Base-by-base conservation (phyloP, 352 stramenopile species). In the Pythium coloratum region DNA sequence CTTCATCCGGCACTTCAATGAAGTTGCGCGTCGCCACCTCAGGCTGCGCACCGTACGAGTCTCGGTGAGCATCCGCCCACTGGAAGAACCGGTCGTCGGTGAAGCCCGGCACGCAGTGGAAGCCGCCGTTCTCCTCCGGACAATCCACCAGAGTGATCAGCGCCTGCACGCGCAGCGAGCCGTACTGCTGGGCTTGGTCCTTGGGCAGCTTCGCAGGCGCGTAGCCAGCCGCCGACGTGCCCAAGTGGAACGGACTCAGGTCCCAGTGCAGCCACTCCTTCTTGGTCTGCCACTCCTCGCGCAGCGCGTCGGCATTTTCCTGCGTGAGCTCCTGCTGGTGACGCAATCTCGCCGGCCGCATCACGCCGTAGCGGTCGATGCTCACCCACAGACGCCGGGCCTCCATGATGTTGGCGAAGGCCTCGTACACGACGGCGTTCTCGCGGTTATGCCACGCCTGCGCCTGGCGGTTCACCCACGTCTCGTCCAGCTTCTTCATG, bases 241-340 rank as follows among this genome's bases (percentile, higher is more conserved):
- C 76, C 46, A 76, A 71, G 58, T 84, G 76, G 55, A 84, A 84
- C 34, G 76, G 73, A 66, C 75, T 84, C 14, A 84, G 64, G 49
- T 84, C 76, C 76, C 76, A 84, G 59, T 84, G 76, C 46, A 84
- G 61, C 76, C 76, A 84, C 24, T 84, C 73, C 55, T 81, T 77
- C 64, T 81, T 81, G 57, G 76, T 84, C 67, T 80, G 75, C 69
- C 76, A 79, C 44, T 81, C 66, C 20, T 75, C 59, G 2, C 69
- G 53, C 24, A 80, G 55, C 28, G 66, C 62, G 10, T 70, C 73
- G n/a, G 67, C 73, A 20, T 77, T 78, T 40, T 72, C 72, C 46
- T 78, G 59, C 36, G 53, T 33, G 16, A 26, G 26, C 16, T 66
- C 46, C 20, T 69, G 55, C 33, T 72, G 62, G 50, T 80, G 72